These are phyloP conservation scores for Macroventuria anomochaeta DNA, from an alignment of 2,329 filamentous ascomycete species.

Conservation along the genomic window DNA sequence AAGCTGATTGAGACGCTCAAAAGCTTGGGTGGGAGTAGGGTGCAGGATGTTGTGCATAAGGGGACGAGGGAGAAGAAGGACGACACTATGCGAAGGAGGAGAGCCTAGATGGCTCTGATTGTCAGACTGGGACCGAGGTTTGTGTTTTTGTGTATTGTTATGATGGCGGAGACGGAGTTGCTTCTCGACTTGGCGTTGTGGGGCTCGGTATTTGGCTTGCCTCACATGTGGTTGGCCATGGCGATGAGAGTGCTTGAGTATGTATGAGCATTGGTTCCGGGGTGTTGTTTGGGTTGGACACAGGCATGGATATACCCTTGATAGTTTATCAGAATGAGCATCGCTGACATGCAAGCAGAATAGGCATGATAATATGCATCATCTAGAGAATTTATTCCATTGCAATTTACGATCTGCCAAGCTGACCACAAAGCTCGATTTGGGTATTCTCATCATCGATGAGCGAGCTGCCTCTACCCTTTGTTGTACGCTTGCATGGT, in stretches of 20 bases:
- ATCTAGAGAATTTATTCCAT: no score
- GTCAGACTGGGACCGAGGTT: background rate
- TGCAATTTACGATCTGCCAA: no score
- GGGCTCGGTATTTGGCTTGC: background rate
- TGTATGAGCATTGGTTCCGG: background rate
- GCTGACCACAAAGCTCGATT: no score
- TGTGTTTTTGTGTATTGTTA: background rate
- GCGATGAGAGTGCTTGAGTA: background rate
- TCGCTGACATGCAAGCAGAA: slow-evolving; percentile 4
- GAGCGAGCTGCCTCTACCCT: no score
- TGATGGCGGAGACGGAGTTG: background rate
- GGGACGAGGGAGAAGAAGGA: slow-evolving; percentile 7
- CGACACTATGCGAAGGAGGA: slow-evolving; percentile 1
- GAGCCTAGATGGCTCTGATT: background rate
- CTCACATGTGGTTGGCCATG: background rate
- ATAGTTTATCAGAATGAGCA: slow-evolving; percentile 14
- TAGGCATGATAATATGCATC: no score
- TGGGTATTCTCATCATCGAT: no score
- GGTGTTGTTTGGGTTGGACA: background rate
- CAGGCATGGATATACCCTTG: slow-evolving; percentile 23
- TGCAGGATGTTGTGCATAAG: slow-evolving; percentile 48
- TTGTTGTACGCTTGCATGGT: no score
- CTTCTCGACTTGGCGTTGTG: no score
- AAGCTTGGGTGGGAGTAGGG: slow-evolving; percentile 73
- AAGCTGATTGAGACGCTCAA: slow-evolving; percentile 75